Evolutionary conservation across 441 rosid species (phyloP).

Genomic region (Erysimum pusillum): DNA sequence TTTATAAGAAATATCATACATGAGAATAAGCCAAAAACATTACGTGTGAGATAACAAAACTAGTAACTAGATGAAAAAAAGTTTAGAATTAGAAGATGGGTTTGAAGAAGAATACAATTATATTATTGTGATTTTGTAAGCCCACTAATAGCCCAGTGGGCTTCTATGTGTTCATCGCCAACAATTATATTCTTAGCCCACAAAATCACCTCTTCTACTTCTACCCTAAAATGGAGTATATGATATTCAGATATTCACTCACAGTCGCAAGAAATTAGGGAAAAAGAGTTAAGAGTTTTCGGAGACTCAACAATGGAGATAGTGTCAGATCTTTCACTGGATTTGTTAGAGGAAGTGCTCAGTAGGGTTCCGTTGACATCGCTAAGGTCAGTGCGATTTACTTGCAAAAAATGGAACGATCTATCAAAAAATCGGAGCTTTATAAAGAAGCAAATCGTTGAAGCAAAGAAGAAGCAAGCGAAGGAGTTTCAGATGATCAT

Average conservation of each 20-base stretch:
- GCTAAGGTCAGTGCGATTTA: neutral
- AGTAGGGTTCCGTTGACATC: neutral
- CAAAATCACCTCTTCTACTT: too few relatives aligned
- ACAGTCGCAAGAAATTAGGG: too few relatives aligned
- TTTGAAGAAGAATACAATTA: too few relatives aligned
- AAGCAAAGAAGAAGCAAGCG: neutral
- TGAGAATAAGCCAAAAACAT: too few relatives aligned
- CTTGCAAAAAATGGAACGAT: constrained; percentile 10
- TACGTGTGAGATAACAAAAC: too few relatives aligned
- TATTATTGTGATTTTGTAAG: neutral
- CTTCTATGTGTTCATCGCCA: neutral
- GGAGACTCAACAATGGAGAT: neutral
- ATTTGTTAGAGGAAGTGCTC: neutral
- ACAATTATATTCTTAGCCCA: too few relatives aligned
- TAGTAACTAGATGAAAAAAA: too few relatives aligned
- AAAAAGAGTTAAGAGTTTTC: too few relatives aligned
- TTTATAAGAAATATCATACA: too few relatives aligned
- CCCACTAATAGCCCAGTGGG: neutral
- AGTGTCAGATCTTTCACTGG: neutral
- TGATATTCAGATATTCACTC: too few relatives aligned
- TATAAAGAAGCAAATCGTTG: neutral
- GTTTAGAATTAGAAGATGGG: too few relatives aligned
- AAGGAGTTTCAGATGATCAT: neutral
- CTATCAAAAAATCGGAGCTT: neutral
- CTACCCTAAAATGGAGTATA: too few relatives aligned